A percentile compares a stretch with the other conserved stretches of the same genome.
These are phyloP conservation scores for Fusarium sublunatum DNA, from an alignment of 2,329 filamentous ascomycete species.

Conservation along the genomic window DNA sequence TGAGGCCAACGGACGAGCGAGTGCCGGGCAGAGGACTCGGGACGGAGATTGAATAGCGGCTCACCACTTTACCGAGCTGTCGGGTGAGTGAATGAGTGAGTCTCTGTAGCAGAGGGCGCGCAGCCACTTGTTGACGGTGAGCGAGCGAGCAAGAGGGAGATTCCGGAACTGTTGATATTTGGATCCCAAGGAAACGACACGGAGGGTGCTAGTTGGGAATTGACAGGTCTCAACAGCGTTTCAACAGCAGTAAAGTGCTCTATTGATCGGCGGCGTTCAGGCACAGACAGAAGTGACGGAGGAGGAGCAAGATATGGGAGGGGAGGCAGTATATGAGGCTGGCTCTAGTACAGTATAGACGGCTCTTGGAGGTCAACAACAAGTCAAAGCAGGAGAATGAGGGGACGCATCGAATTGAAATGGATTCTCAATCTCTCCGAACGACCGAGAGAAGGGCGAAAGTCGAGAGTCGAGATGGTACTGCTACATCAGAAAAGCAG, in stretches of 20 bases:
- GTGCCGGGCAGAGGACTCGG: slow-evolving; percentile 10
- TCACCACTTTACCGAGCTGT: neutral
- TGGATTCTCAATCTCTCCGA: slow-evolving; percentile 21
- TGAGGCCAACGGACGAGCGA: slow-evolving; percentile 14
- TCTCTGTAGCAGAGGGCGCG: slow-evolving; percentile 14
- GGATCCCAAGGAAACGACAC: slow-evolving; percentile 18
- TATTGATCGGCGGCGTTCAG: slow-evolving; percentile 30
- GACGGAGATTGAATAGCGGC: slow-evolving; percentile 32
- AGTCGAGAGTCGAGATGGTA: slow-evolving; percentile 5
- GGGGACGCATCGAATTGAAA: slow-evolving; percentile 13
- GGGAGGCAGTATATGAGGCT: slow-evolving; percentile 22
- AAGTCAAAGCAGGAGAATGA: slow-evolving; percentile 9
- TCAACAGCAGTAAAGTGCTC: slow-evolving; percentile 18
- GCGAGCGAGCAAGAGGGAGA: slow-evolving; percentile 18
- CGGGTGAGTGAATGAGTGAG: neutral
- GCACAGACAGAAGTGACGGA: slow-evolving; percentile 23
- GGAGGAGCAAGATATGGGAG: slow-evolving; percentile 31
- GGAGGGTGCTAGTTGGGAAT: slow-evolving; percentile 9
- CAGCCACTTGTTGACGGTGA: slow-evolving; percentile 26
- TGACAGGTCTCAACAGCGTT: slow-evolving; percentile 18
- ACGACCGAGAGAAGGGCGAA: slow-evolving; percentile 34
- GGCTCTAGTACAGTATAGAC: neutral
- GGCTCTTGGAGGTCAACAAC: no score
- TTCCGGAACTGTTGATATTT: slow-evolving; percentile 19
- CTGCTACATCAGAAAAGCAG: slow-evolving; percentile 26